A percentile compares a stretch with the other conserved stretches of the same genome.
phyloP scores from a whole-genome alignment of 2,329 filamentous ascomycete genomes.

The Penicillium verrucosum region DNA sequence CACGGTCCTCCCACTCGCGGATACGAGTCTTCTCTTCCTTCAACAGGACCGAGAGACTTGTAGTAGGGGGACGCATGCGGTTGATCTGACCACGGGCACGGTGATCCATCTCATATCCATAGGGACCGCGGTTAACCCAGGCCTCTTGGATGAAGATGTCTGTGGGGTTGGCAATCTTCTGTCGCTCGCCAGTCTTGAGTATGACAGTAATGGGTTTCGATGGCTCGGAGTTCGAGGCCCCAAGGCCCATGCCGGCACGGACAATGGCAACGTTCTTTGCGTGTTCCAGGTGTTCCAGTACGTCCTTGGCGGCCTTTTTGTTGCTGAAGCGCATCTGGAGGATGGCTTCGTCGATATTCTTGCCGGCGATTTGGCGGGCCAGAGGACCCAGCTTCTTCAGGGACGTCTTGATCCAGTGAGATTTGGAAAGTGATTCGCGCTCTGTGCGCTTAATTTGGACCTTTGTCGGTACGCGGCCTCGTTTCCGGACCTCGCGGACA shows the following conservation, averaged over 20 bases:
- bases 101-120: constrained; percentile 61
- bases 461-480: constrained; percentile 63
- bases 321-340: constrained; percentile 92
- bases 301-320: constrained; percentile 84
- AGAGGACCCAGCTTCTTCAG: constrained; percentile 88
- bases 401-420: constrained; percentile 73
- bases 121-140: constrained; percentile 79
- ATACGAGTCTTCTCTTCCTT: constrained; percentile 93
- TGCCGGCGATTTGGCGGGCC: constrained; percentile 84
- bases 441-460: constrained; percentile 67
- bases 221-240: constrained; percentile 25
- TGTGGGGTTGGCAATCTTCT: constrained; percentile 70
- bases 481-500: constrained; percentile 67
- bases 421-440: constrained; percentile 58
- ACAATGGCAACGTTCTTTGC: constrained; percentile 79
- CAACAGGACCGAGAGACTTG: constrained; percentile 73
- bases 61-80: constrained; percentile 66
- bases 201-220: constrained; percentile 58
- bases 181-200: constrained; percentile 70
- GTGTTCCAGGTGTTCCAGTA: constrained; percentile 73
- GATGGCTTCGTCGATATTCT: constrained; percentile 90
- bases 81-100: constrained; percentile 72
- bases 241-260: constrained; percentile 77
- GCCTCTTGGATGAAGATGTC: constrained; percentile 86
- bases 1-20: constrained; percentile 71